Evolutionary conservation across 176 grass and related monocot species (phyloP).

Genomic region (Lolium multiflorum): DNA sequence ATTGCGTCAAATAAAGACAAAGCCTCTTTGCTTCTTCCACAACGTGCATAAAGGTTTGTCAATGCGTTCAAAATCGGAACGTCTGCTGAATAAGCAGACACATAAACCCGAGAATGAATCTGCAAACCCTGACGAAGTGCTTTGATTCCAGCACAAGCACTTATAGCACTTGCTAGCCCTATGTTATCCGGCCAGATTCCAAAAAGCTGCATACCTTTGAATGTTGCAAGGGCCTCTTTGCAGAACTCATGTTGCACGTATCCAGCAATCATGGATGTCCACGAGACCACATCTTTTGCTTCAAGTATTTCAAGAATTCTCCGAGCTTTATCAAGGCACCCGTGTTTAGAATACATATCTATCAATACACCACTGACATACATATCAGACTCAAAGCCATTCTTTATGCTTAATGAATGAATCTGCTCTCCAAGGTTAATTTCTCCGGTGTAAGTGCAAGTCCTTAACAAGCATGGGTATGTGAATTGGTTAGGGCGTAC

Average conservation of each 20-base stretch:
- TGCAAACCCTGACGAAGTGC: constrained; percentile 60
- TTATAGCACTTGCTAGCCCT: constrained; percentile 72
- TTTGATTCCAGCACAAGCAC: constrained; percentile 77
- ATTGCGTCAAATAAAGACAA: constrained; percentile 58
- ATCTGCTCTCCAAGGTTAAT: constrained; percentile 75
- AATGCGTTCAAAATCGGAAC: constrained; percentile 68
- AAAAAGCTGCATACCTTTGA: constrained; percentile 66
- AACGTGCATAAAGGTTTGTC: constrained; percentile 72
- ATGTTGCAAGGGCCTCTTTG: constrained; percentile 64
- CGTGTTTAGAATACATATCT: constrained; percentile 77
- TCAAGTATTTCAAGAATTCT: constrained; percentile 55
- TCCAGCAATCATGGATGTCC: constrained; percentile 80
- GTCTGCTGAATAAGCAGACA: constrained; percentile 69
- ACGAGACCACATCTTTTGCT: constrained; percentile 79
- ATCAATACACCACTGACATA: constrained; percentile 81
- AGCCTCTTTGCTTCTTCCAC: constrained; percentile 64
- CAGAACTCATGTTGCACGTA: constrained; percentile 68
- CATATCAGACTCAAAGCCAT: constrained; percentile 58
- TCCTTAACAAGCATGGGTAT: constrained; percentile 79
- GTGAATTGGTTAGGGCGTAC: constrained; percentile 72
- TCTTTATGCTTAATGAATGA: constrained; percentile 56
- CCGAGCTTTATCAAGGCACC: constrained; percentile 53
- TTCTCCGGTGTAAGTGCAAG: constrained; percentile 54
- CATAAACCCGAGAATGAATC: constrained; percentile 61
- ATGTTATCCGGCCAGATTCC: constrained; percentile 77